Percentiles rank a stretch among this genome's conserved stretches.
Conservation (phyloP, 75 land plant genomes). For the Cupressus sempervirens region DNA sequence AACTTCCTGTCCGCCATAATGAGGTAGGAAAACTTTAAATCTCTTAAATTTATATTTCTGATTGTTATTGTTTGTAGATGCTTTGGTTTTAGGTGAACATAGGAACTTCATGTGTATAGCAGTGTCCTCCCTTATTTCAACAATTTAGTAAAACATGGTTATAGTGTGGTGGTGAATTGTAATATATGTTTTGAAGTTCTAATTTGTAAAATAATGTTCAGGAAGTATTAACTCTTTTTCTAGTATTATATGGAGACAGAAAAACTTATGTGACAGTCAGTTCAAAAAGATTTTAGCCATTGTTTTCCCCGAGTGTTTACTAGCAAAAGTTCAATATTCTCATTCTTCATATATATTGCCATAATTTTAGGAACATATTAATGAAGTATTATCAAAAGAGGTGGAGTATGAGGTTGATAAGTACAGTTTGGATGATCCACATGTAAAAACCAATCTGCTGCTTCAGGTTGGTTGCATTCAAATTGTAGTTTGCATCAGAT, state of each 20-base stretch:
- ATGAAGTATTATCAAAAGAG: constrained; percentile 58
- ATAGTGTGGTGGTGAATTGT: not conserved
- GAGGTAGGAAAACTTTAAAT: constrained; percentile 51
- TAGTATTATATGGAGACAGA: not conserved
- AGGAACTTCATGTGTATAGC: not conserved
- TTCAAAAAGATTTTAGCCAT: not conserved
- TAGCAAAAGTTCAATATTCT: not conserved
- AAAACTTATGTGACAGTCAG: not conserved
- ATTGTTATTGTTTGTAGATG: not conserved
- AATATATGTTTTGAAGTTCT: not conserved
- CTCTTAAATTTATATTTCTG: not conserved
- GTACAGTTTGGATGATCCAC: constrained; percentile 84
- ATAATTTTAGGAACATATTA: constrained; percentile 68
- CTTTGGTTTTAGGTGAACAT: not conserved
- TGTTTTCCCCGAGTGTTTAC: not conserved
- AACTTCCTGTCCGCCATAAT: constrained; percentile 98
- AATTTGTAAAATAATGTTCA: not conserved
- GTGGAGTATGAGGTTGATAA: constrained; percentile 68
- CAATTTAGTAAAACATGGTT: not conserved
- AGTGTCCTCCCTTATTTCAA: not conserved
- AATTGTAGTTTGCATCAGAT: not conserved
- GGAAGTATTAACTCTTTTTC: not conserved
- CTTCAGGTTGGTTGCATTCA: constrained; percentile 60
- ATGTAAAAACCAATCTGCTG: constrained; percentile 89
- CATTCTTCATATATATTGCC: not conserved